phyloP scores from a whole-genome alignment of 2,329 filamentous ascomycete genomes.

The Colletotrichum sidae region DNA sequence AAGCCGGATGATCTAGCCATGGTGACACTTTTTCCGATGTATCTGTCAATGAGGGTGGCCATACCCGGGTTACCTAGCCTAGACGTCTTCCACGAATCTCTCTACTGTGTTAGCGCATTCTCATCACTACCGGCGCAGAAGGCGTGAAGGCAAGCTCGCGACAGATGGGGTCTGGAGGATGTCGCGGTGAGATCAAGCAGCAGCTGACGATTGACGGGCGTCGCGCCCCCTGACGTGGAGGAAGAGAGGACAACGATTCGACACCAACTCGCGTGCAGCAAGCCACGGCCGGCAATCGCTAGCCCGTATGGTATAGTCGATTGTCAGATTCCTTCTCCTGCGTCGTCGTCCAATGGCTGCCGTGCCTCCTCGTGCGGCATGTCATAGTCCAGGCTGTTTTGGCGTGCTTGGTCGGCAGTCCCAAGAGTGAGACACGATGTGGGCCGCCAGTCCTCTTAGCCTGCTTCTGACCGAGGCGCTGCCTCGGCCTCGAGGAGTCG shows the following conservation, averaged over 20 bases:
- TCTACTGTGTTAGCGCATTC: too few species aligned
- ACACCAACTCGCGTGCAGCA: constrained; percentile 5
- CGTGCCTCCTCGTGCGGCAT: neutral
- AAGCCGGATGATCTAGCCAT: constrained; percentile 9
- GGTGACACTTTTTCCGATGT: neutral
- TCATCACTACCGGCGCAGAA: neutral
- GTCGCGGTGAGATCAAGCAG: neutral
- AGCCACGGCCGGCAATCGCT: constrained; percentile 26
- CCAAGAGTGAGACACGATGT: constrained; percentile 13
- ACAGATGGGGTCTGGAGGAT: constrained; percentile 2
- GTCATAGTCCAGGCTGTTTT: neutral
- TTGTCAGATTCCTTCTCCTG: constrained; percentile 16
- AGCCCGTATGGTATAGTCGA: constrained; percentile 14
- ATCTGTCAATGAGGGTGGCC: neutral
- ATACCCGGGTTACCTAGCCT: too few species aligned
- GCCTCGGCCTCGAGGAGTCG: neutral
- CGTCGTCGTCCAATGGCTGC: neutral
- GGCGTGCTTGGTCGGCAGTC: constrained; percentile 10
- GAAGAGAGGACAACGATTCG: constrained; percentile 11
- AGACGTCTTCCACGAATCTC: too few species aligned
- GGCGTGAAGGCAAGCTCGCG: neutral
- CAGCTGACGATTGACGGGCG: constrained; percentile 8
- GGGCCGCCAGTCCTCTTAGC: constrained; percentile 1
- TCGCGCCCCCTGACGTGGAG: constrained; percentile 12
- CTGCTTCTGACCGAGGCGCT: constrained; percentile 5